Evolutionary conservation across 176 grass and related monocot genomes (phyloP).

Genomic region (Musa beccarii): DNA sequence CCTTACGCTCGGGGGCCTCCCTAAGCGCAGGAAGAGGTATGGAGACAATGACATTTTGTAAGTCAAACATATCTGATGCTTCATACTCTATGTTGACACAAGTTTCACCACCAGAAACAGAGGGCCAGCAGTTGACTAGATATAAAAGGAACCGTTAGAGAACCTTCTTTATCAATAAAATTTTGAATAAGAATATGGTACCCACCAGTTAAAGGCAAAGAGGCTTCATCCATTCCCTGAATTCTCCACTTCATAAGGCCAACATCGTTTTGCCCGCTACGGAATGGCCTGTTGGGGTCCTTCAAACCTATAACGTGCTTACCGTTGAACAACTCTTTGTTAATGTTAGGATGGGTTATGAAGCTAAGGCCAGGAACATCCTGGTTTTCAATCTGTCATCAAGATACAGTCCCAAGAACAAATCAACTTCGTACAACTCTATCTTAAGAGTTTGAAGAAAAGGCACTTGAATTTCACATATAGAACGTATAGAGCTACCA

Average conservation of each 20-base stretch:
- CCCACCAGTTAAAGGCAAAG: constrained; percentile 66
- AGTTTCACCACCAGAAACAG: constrained; percentile 53
- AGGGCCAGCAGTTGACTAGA: constrained; percentile 87
- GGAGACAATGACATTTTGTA: constrained; percentile 74
- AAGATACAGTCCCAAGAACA: too few species aligned
- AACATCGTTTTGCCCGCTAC: constrained; percentile 74
- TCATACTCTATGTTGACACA: constrained; percentile 77
- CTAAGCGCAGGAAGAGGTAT: constrained; percentile 72
- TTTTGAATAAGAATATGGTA: constrained; percentile 8
- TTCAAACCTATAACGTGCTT: constrained; percentile 61
- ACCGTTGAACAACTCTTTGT: constrained; percentile 67
- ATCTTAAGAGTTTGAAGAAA: too few species aligned
- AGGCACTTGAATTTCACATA: too few species aligned
- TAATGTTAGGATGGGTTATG: constrained; percentile 81
- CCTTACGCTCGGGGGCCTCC: constrained; percentile 49
- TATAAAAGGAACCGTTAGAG: background rate
- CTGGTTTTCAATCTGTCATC: constrained; percentile 60
- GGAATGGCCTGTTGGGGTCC: constrained; percentile 75
- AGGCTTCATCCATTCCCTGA: constrained; percentile 59
- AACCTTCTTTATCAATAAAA: background rate
- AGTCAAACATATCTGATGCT: constrained; percentile 71
- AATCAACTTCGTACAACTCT: too few species aligned
- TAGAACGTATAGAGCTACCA: too few species aligned
- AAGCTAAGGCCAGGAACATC: constrained; percentile 66
- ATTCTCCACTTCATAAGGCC: constrained; percentile 81